phyloP scores from a whole-genome alignment of 257 asterid species.

The Nicotiana tabacum region DNA sequence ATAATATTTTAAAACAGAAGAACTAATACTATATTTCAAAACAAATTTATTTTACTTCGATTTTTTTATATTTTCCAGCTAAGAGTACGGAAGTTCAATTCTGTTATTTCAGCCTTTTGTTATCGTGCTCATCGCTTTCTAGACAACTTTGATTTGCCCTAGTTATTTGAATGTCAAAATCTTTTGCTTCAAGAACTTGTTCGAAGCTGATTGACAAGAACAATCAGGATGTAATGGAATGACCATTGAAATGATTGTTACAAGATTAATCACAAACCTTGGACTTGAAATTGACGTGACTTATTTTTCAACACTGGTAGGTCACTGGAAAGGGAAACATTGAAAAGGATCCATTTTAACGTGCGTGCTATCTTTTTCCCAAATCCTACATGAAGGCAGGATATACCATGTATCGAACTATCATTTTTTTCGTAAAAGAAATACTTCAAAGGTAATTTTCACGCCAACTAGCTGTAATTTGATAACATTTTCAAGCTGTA shows the following conservation, averaged over 20 bases:
- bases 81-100: neutral
- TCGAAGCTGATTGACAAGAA: neutral
- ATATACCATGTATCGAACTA: no score
- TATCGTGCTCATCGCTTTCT: neutral
- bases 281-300: neutral
- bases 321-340: neutral
- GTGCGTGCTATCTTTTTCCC: no score
- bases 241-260: neutral
- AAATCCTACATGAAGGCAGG: no score
- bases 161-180: neutral
- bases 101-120: neutral
- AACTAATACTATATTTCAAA: no score
- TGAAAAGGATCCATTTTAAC: no score
- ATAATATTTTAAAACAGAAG: neutral
- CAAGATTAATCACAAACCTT: neutral
- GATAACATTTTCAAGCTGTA: no score
- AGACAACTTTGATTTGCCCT: neutral
- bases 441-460: no score
- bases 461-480: no score
- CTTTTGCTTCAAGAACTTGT: neutral
- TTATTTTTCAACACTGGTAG: neutral
- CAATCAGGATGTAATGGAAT: neutral
- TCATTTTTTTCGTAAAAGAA: no score
- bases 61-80: neutral
- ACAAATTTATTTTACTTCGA: neutral